Evolutionary conservation across 352 stramenopile genomes (phyloP), one percentile per base, ranked within the genome.

Genomic region (Phytophthora macrochlamydospora): DNA sequence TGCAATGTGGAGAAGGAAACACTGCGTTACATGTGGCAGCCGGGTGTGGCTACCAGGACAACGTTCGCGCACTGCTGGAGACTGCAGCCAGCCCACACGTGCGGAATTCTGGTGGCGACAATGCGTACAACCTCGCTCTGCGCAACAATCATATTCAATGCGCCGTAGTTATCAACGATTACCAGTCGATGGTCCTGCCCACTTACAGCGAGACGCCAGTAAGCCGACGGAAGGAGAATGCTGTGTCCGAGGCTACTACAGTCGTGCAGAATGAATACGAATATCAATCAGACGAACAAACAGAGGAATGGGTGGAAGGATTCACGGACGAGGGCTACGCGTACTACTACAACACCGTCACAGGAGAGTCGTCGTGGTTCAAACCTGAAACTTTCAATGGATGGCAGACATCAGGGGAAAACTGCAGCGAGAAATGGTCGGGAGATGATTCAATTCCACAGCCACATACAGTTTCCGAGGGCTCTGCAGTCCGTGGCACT

Each of bases 281-380:
- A 32, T 29, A 18, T 13, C 31, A 49, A 51, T 9, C 8, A 9
- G 30, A 37, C 12, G 24, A 5, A 5, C 43, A 42, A 42, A 13
- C 3, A 13, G 32, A 55, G 35, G 42, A 59, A 5, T 93, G 84
- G 84, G 51, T 79, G 1, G 70, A 88, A 66, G 78, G 57, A 18
- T 56, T 59, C 18, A 90, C 80, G 1, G 78, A 85, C 12, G 81
- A 90, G 38, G 75, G 81, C 24, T 65, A 85, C 48, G 56, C 69
- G n/a, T 93, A 89, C 51, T 91, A 76, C 59, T 93, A 90, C 71
- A 91, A 93, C 73, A 49, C 51, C 0, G 14, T 59, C 33, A 90
- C 78, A 1, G 72, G 73, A 9, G 73, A 77, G 13, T 91, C 85
- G 40, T 86, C 73, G 24, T 93, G 85, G 85, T 73, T 88, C 58